A percentile compares a stretch with the other conserved stretches of the same genome.
Evolutionary conservation across 2,329 filamentous ascomycete species (phyloP).

Genomic region (Teratosphaeriaceae sp.): DNA sequence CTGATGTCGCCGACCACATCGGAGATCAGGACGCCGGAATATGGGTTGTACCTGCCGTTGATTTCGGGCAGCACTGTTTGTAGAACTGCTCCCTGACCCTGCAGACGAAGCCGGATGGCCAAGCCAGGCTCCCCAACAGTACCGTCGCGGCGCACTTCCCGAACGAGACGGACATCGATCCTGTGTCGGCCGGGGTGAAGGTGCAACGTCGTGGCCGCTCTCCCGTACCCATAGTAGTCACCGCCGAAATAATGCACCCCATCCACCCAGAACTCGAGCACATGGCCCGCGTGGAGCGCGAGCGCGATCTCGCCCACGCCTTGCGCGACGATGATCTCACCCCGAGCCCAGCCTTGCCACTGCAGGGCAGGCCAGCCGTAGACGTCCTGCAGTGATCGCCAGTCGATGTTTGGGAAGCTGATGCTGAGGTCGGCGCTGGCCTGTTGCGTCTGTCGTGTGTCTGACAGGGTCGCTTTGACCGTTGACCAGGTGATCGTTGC

Average conservation of each 20-base stretch:
- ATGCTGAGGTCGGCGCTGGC: conserved; percentile 35
- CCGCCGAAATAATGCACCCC: conserved; percentile 49
- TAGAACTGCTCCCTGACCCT: conserved; percentile 25
- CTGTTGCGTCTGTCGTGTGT: conserved; percentile 24
- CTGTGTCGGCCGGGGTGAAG: conserved; percentile 45
- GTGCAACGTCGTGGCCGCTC: conserved; percentile 44
- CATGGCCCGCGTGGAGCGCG: conserved; percentile 40
- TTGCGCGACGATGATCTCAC: conserved; percentile 35
- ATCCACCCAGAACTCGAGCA: conserved; percentile 50
- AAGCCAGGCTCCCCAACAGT: conserved; percentile 43
- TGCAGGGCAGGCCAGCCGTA: conserved; percentile 56
- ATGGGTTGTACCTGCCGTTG: conserved; percentile 1
- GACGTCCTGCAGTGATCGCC: conserved; percentile 45
- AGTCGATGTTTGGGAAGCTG: conserved; percentile 46
- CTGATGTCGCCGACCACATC: conserved; percentile 41
- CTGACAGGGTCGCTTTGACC: conserved; percentile 28
- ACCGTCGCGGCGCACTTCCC: conserved; percentile 53
- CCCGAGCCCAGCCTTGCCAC: conserved; percentile 53
- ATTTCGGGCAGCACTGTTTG: conserved; percentile 14
- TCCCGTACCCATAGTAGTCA: conserved; percentile 48
- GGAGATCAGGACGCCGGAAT: conserved; percentile 38
- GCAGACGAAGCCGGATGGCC: conserved; percentile 31
- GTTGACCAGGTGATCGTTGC: conserved; percentile 46
- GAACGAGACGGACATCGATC: conserved; percentile 47
- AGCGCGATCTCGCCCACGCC: conserved; percentile 28